Evolutionary conservation across 441 rosid genomes (phyloP).

Genomic region (Gossypium aridum): DNA sequence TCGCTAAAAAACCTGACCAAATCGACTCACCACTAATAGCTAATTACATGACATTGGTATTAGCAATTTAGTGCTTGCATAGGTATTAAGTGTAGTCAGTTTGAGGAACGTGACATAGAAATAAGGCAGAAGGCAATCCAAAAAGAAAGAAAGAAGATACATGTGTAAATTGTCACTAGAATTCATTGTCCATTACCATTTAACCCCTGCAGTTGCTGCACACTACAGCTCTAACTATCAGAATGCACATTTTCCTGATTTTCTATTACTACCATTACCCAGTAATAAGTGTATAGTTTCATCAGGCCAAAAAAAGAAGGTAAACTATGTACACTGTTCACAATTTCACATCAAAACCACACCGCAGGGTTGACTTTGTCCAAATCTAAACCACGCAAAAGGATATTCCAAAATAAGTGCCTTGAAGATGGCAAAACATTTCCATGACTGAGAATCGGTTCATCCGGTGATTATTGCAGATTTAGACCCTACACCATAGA

Average conservation of each 20-base stretch:
- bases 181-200: neutral
- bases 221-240: neutral
- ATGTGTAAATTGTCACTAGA: neutral
- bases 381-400: neutral
- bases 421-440: neutral
- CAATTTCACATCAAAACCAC: neutral
- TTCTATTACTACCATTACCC: neutral
- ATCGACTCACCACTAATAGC: no score
- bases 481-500: conserved; percentile 21
- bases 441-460: neutral
- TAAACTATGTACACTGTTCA: neutral
- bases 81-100: neutral
- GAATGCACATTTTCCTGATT: neutral
- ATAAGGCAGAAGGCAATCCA: neutral
- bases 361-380: neutral
- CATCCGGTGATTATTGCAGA: conserved; percentile 10
- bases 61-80: neutral
- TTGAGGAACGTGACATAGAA: neutral
- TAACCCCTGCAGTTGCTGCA: neutral
- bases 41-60: no score
- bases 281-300: neutral
- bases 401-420: neutral
- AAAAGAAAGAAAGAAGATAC: neutral
- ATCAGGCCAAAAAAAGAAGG: neutral
- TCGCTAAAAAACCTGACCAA: no score